Evolutionary conservation across 495 filamentous ascomycete species (phyloP), one percentile per base, ranked within the genome.

Genomic region (Penicillium flavigenum): DNA sequence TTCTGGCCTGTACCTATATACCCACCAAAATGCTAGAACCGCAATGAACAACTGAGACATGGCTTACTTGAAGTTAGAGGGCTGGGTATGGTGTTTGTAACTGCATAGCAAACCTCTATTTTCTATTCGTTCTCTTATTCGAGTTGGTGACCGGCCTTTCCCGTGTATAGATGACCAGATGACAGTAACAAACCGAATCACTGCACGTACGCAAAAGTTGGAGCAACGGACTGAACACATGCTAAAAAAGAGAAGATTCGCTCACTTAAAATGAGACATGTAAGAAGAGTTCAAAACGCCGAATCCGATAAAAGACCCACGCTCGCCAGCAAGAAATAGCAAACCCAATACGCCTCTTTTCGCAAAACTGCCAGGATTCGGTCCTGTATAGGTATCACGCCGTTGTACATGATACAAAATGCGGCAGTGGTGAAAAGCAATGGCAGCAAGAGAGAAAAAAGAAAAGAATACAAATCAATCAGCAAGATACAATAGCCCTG

Each of bases 301-400:
- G 17, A 22, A 46, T 46, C 49, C 43, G 34, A 51, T 22, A 56
- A 32, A 46, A 34, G 38, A 43, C 53, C 54, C 42, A 65, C 57
- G 64, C 61, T 66, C 34, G 47, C 47, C 64, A 58, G 56, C 53
- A 61, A 47, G 43, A 36, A 32, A 31, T 9, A 50, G 19, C 19
- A 59, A 56, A 44, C 16, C 38, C 29, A 54, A 56, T 63, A 69
- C 66, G 67, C 73, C 73, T 56, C 54, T 54, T 67, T 69, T 67
- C 63, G 56, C 58, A 36, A 34, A 41, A 62, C 60, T 67, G 63
- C 51, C 56, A 53, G 50, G 42, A 24, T n/a, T 48, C 17, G n/a
- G 46, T 27, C 55, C 47, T 51, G 51, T 62, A 63, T 55, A 62
- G 61, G 54, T 75, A 70, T 70, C 66, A 69, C 63, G 53, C 50